Evolutionary conservation across 768 basidiomycete genomes (phyloP), one percentile per base, ranked within the genome.

Genomic region (Lactarius pseudohatsudake): DNA sequence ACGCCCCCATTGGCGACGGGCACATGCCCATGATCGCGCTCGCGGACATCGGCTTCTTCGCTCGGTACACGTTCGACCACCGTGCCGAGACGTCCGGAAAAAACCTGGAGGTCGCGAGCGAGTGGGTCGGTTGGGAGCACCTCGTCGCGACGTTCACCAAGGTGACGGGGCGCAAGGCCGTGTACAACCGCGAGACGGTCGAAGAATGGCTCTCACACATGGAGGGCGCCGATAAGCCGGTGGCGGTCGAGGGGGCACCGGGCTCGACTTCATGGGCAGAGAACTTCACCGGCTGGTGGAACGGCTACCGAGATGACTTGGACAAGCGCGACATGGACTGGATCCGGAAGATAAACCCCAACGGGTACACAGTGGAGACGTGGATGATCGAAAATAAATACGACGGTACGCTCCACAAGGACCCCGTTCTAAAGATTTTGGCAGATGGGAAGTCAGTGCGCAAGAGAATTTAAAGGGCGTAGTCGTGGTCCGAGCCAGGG

Each of bases 241-340:
- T 75, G 15, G 75, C 72, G 54, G 64, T 62, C 38, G 70, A 70
- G 50, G 56, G 57, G 10, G 70, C 32, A 32, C 15, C 54, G 28
- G 72, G 66, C 43, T 59, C 66, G 55, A 73, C 71, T 61, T 71
- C 69, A n/a, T 74, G 69, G 69, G 65, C 32, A 32, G 72, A 81
- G 73, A 82, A 80, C 70, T 83, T 82, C 71, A 73, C 74, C 32
- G 77, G 75, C 4, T 82, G 78, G 72, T 84, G 79, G 80, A 74
- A 74, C 15, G 62, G 77, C 59, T 84, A 76, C 75, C 71, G 80
- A 36, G 82, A 84, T 60, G 77, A 79, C 67, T 70, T 82, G 40
- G 71, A 83, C 53, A 76, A 74, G 67, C 74, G 79, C 68, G 79
- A 84, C 66, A 78, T 81, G 76, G 77, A 78, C 8, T 82, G 81